Evolutionary conservation across 2,329 filamentous ascomycete genomes (phyloP), one percentile per base, ranked within the genome.

Genomic region (Ophiocordyceps polyrhachis-furcata): DNA sequence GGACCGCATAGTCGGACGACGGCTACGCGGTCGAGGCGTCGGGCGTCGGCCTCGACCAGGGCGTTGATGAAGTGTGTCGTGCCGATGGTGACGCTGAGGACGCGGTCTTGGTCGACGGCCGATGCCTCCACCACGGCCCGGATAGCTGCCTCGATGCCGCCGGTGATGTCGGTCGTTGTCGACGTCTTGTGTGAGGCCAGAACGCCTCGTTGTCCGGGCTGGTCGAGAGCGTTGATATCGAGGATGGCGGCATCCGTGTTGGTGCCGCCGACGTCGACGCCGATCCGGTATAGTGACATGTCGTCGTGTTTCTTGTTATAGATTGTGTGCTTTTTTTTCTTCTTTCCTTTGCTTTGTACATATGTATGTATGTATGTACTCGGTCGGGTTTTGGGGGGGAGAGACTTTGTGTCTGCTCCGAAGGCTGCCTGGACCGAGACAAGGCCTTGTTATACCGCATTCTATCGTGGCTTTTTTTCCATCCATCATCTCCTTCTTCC

Each of bases 1-100:
- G 65, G 63, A 2, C 65, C 65, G 49, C 65, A 69, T 8, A 71
- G 56, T 19, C 68, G 55, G 11, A 70, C 51, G 1, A 69, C 65
- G 3, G 66, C 68, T 2, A 71, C 68, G 11, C 61, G 61, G 37
- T 59, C 60, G 19, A 71, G 56, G 5, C 64, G 55, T 20, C 60
- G 52, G 1, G 59, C 58, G 55, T 70, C 66, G 25, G 62, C 61
- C 48, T 70, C 65, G 12, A 70, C 59, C 7, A 70, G 58, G 0
- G 68, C 67, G 51, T 70, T 70, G 51, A 70, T 64, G 48, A 70
- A 70, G 50, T 69, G 67, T 0, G 65, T 67, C 2, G 67, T 70
- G 23, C 70, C 69, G 48, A 73, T 68, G 3, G 66, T 67, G 13
- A 73, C 66, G 32, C 64, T 67, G 37, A 65, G 52, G 5, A 73